A percentile compares a stretch with the other conserved stretches of the same genome.
phyloP scores from a whole-genome alignment of 1,139 yeast genomes.

The Starmera stellimalicola region DNA sequence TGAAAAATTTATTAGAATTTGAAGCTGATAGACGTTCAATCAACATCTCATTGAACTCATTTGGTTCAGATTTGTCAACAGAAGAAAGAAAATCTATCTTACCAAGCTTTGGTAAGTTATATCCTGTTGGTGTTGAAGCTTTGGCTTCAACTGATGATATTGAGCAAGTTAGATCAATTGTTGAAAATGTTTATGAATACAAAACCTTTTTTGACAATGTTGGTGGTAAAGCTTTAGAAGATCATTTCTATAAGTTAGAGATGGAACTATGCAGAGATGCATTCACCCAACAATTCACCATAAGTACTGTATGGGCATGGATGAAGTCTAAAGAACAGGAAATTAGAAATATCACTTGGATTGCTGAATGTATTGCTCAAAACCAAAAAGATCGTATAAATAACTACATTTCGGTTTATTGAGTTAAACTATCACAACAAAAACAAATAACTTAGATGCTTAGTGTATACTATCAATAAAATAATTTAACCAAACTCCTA shows the following conservation, averaged over 20 bases:
- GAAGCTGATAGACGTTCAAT: constrained; percentile 95
- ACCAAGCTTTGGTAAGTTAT: constrained; percentile 74
- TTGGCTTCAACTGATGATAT: constrained; percentile 75
- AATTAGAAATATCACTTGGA: constrained; percentile 94
- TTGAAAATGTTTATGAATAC: constrained; percentile 69
- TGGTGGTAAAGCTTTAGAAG: constrained; percentile 64
- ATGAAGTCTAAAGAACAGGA: constrained; percentile 94
- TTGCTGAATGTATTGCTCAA: constrained; percentile 93
- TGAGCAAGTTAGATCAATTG: constrained; percentile 69
- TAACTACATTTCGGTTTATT: constrained; percentile 67
- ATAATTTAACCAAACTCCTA: not conserved
- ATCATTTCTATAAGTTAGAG: constrained; percentile 85
- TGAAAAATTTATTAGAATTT: constrained; percentile 68
- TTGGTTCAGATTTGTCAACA: constrained; percentile 65
- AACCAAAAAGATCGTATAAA: constrained; percentile 76
- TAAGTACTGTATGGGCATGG: constrained; percentile 94
- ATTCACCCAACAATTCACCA: constrained; percentile 92
- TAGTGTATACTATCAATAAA: not conserved
- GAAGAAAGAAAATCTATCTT: constrained; percentile 64
- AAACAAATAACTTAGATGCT: not conserved
- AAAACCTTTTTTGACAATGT: constrained; percentile 60
- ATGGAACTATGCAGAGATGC: constrained; percentile 90
- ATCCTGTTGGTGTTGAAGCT: constrained; percentile 63
- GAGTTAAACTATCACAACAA: constrained; percentile 5
- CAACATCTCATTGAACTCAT: constrained; percentile 83